A percentile compares a stretch with the other conserved stretches of the same genome.
These are phyloP conservation scores for Nectriaceae sp. DNA, from an alignment of 2,329 filamentous ascomycete genomes.

Conservation along the genomic window DNA sequence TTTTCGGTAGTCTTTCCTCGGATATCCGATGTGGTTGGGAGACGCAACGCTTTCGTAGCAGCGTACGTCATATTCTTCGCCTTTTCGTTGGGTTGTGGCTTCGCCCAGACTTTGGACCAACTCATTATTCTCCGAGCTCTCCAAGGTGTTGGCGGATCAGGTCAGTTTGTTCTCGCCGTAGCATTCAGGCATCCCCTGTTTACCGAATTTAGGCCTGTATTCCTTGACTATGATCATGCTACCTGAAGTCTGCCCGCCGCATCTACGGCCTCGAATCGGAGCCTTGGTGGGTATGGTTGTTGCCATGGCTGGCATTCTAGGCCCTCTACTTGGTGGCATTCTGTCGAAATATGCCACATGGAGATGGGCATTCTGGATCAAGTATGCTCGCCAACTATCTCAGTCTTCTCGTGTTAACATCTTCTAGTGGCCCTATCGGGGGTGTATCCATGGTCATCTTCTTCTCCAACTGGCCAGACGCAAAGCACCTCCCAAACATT, in stretches of 20 bases:
- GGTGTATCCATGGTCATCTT: slow-evolving; percentile 48
- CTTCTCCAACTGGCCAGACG: slow-evolving; percentile 51
- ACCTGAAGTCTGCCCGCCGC: slow-evolving; percentile 48
- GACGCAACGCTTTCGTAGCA: slow-evolving; percentile 51
- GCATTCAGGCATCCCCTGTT: no score
- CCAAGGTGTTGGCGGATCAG: slow-evolving; percentile 55
- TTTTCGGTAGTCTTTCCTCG: slow-evolving; percentile 58
- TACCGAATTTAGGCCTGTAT: slow-evolving; percentile 45
- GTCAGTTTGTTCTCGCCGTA: slow-evolving; percentile 33
- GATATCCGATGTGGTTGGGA: slow-evolving; percentile 55
- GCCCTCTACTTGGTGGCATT: slow-evolving; percentile 53
- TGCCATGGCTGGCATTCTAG: slow-evolving; percentile 50
- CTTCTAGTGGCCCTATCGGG: slow-evolving; percentile 51
- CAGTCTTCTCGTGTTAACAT: not conserved
- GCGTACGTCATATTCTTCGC: slow-evolving; percentile 56
- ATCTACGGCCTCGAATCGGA: slow-evolving; percentile 44
- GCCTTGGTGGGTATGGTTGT: slow-evolving; percentile 51
- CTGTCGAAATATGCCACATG: slow-evolving; percentile 51
- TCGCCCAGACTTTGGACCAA: slow-evolving; percentile 36
- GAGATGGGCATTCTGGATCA: slow-evolving; percentile 63
- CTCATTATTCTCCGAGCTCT: slow-evolving; percentile 51
- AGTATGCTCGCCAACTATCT: slow-evolving; percentile 39
- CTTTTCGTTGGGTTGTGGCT: slow-evolving; percentile 58
- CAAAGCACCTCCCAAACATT: slow-evolving; percentile 39
- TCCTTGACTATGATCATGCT: slow-evolving; percentile 58